Conservation (phyloP, 371 early-diverging fungal genomes). For the Nosema muscidifuracis region DNA sequence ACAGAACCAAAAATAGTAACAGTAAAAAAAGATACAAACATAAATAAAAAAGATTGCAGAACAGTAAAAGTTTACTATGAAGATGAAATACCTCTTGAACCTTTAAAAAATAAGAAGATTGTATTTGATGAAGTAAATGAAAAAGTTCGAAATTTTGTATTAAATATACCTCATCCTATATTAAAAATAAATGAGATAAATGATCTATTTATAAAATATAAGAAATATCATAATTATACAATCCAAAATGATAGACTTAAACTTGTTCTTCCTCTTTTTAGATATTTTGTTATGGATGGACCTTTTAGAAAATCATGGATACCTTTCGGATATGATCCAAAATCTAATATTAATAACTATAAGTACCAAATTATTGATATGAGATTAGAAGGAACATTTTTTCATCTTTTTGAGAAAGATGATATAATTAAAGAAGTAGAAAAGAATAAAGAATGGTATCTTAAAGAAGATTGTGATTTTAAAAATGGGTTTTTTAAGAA, state of each 20-base stretch:
- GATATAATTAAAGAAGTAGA: conserved; percentile 48
- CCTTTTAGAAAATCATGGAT: conserved; percentile 62
- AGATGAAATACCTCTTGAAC: background rate
- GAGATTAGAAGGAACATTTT: conserved; percentile 35
- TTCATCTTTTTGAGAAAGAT: conserved; percentile 47
- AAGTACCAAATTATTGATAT: conserved; percentile 56
- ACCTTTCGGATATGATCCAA: conserved; percentile 58
- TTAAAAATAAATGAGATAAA: background rate
- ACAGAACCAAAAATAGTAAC: background rate
- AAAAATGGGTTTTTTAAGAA: conserved; percentile 57
- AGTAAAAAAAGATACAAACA: background rate
- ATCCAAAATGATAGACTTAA: conserved; percentile 23
- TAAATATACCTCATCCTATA: background rate
- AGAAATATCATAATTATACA: background rate
- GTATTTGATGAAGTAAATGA: background rate
- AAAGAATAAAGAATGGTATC: conserved; percentile 45
- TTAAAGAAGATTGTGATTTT: conserved; percentile 29
- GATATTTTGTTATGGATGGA: conserved; percentile 53
- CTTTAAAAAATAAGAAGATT: background rate
- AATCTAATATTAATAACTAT: conserved; percentile 44
- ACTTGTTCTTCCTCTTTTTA: conserved; percentile 44
- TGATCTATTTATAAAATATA: conserved; percentile 5
- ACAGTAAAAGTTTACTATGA: background rate
- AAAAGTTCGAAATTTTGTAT: background rate
- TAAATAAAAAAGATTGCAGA: background rate